Conservation (phyloP, 2,329 filamentous ascomycete species). For the Neopestalotiopsis clavispora region DNA sequence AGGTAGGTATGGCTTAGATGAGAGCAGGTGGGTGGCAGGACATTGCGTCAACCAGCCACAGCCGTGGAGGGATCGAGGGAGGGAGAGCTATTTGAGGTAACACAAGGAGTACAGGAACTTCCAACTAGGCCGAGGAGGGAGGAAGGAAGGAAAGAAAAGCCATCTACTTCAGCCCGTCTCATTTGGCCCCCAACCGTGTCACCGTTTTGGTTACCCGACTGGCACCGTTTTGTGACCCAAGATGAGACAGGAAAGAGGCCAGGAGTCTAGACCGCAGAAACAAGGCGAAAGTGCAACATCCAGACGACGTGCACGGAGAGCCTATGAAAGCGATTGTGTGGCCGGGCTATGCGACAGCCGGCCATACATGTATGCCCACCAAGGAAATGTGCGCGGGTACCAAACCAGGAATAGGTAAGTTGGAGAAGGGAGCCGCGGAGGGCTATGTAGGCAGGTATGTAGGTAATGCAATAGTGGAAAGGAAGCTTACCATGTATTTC, state of each 20-base stretch:
- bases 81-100: background rate
- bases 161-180: constrained; percentile 5
- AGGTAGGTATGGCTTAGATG: background rate
- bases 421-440: constrained; percentile 14
- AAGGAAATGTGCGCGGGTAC: constrained; percentile 26
- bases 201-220: constrained; percentile 21
- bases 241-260: constrained; percentile 17
- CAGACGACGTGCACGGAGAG: constrained; percentile 26
- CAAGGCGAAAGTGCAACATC: constrained; percentile 29
- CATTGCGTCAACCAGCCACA: background rate
- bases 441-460: background rate
- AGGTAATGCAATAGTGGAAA: constrained; percentile 19
- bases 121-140: background rate
- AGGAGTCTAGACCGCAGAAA: constrained; percentile 23
- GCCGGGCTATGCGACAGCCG: constrained; percentile 37
- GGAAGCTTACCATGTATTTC: constrained; percentile 86
- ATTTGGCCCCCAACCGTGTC: constrained; percentile 25
- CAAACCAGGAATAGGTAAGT: constrained; percentile 22
- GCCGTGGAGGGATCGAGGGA: constrained; percentile 8
- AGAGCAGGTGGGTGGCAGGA: constrained; percentile 7
- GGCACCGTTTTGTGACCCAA: constrained; percentile 13
- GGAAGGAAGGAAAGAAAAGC: background rate
- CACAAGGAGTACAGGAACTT: background rate
- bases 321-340: constrained; percentile 38
- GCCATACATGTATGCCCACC: constrained; percentile 19